phyloP scores from a whole-genome alignment of 495 filamentous ascomycete species.

The Aspergillus asperescens region DNA sequence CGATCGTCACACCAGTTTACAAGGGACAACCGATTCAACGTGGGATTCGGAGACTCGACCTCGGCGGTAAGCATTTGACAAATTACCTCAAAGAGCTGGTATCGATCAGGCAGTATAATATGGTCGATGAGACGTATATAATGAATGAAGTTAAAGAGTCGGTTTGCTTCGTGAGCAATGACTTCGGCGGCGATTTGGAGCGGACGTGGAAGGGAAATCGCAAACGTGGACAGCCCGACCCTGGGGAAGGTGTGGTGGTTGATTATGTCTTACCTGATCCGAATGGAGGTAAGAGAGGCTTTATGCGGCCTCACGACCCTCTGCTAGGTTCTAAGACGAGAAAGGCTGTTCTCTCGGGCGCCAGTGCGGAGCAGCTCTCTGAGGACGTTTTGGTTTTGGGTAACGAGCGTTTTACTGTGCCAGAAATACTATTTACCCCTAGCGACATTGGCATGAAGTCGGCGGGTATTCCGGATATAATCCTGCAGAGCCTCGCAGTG shows the following conservation, averaged over 20 bases:
- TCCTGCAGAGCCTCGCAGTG: constrained; percentile 72
- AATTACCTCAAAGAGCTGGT: constrained; percentile 88
- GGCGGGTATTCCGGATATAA: constrained; percentile 72
- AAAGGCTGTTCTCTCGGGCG: constrained; percentile 46
- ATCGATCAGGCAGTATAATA: constrained; percentile 86
- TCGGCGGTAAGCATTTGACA: constrained; percentile 92
- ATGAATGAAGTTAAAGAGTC: constrained; percentile 96
- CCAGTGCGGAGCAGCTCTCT: constrained; percentile 49
- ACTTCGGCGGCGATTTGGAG: constrained; percentile 78
- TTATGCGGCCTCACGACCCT: constrained; percentile 71
- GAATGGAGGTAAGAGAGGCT: constrained; percentile 66
- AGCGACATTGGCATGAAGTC: constrained; percentile 82
- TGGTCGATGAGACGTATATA: constrained; percentile 86
- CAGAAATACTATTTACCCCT: constrained; percentile 84
- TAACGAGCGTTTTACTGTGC: constrained; percentile 88
- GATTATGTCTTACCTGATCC: constrained; percentile 95
- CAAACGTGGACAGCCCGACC: constrained; percentile 32
- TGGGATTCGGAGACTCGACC: constrained; percentile 77
- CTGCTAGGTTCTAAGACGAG: constrained; percentile 53
- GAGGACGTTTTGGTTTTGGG: constrained; percentile 84
- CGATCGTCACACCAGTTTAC: constrained; percentile 83
- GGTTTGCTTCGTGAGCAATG: constrained; percentile 73
- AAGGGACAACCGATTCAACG: constrained; percentile 73
- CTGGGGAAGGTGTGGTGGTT: constrained; percentile 67
- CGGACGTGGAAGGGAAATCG: constrained; percentile 74